Base-by-base conservation (phyloP, 1,139 yeast species). In the Magnusiomyces suaveolens region DNA sequence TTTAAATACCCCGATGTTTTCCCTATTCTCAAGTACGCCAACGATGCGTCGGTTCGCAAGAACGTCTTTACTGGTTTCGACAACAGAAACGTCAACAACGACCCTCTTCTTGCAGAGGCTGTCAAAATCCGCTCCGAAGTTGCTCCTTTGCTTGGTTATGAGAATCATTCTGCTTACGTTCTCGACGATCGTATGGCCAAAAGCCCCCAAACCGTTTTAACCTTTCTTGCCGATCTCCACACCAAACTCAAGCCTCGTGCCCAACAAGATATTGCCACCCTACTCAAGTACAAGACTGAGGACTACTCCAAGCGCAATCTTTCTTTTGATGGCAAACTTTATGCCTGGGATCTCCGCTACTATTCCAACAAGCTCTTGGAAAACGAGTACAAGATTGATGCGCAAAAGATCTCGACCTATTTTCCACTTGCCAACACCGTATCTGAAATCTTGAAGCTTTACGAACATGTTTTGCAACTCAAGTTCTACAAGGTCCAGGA, bases 131-230 rank as follows among this genome's bases (percentile, higher is more conserved):
- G 96, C 64, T 78, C 77, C 51, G 71, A 83, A 62, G 69, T 84
- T 56, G 89, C 94, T 1, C 67, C 77, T 53, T 59, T 79, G 20
- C 73, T 86, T 63, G 94, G 88, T 12, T 87, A 84, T 69, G 69
- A 76, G 26, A 79, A 78, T 54, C 87, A 77, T 67, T 80, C 94
- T 1, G 84, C 82, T 55, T 85, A 77, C 63, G 78, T 81, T 24
- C 74, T 87, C 59, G 92, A 85, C 60, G 85, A 81, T 53, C 78
- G 88, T 66, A 84, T 87, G 90, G 95, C 95, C 48, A 83, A 85
- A 65, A 75, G 72, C 38, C 79, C 83, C 46, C 73, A 74, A 39
- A 78, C 74, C 32, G 95, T 86, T 10, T 64, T 76, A 62, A 66
- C 69, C 33, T 87, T 87, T 64, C 75, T 87, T 60, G 65, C 73